Conservation (phyloP, 2,329 filamentous ascomycete genomes). For the Bipolaris sorokiniana region DNA sequence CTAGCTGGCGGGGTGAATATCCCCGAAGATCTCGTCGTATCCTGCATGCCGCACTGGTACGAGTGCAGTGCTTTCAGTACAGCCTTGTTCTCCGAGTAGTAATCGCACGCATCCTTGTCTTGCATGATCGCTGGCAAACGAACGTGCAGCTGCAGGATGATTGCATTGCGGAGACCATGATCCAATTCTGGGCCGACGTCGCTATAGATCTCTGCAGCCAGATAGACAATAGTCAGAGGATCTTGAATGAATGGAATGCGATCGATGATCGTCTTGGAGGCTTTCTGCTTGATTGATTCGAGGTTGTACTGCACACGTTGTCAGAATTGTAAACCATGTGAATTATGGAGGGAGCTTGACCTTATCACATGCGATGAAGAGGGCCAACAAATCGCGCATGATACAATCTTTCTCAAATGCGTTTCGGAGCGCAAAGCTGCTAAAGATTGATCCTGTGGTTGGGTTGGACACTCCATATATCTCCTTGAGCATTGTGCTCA, state of each 20-base stretch:
- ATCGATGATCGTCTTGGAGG: conserved; percentile 25
- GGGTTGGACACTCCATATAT: conserved; percentile 28
- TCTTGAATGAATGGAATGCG: conserved; percentile 27
- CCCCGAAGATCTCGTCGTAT: neutral
- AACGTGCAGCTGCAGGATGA: conserved; percentile 16
- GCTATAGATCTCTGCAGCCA: conserved; percentile 19
- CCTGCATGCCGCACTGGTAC: conserved; percentile 9
- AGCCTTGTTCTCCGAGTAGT: conserved; percentile 16
- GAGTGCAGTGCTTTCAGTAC: conserved; percentile 21
- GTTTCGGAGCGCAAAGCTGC: conserved; percentile 20
- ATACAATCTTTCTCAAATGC: conserved; percentile 22
- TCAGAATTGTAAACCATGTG: neutral
- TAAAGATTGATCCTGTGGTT: conserved; percentile 28
- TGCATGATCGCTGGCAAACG: conserved; percentile 18
- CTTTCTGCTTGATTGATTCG: conserved; percentile 22
- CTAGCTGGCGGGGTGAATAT: neutral
- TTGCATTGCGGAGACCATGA: conserved; percentile 22
- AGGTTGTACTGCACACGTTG: conserved; percentile 26
- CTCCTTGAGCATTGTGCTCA: conserved; percentile 24
- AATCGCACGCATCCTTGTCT: conserved; percentile 18
- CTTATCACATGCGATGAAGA: conserved; percentile 35
- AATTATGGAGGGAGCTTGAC: conserved; percentile 3
- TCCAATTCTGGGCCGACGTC: conserved; percentile 19
- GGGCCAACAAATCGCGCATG: conserved; percentile 16
- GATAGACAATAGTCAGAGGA: conserved; percentile 18